Base-by-base conservation (phyloP, 2,329 filamentous ascomycete genomes). In the Ascosphaera pollenicola region DNA sequence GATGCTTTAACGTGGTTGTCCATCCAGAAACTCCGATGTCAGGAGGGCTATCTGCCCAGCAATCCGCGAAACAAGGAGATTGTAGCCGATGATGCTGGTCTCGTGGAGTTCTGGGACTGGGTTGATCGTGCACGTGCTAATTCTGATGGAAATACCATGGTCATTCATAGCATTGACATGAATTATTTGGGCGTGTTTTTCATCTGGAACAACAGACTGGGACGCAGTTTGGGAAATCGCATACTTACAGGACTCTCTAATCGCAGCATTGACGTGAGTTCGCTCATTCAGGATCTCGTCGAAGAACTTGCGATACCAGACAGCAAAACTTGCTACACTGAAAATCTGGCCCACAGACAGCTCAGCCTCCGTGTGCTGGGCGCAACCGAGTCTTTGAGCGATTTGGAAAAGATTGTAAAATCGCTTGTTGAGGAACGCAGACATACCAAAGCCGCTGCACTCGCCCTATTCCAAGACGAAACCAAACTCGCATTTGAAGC, bases 391-490 rank as follows among this genome's bases (percentile, higher is more conserved):
- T 63, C 68, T 2, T 54, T 61, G 28, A 56, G 64, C 17, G 54
- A 66, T 51, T 44, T 68, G 54, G 46, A 68, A 58, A 48, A 60
- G 48, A 43, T 59, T 47, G 54, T 74, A 50, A 55, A 66, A 42
- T 54, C 60, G 2, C 56, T 76, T 8, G 62, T 72, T 8, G 54
- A 63, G 4, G 54, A 65, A 37, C 64, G 64, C 13, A 59, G 72
- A 35, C 63, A 70, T 44, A 73, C 73, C 38, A 73, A 74, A 54
- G 72, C 72, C 13, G 70, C 75, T 38, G 70, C 71, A 2, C 54
- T 75, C 34, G 71, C 73, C 2, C 60, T 75, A 3, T 70, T 75
- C 45, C 68, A 74, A 42, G 65, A 68, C 38, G 62, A 72, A 47
- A 64, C 66, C 21, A 68, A 72, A 41, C 54, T 75, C 5, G 72